Evolutionary conservation across 495 filamentous ascomycete genomes (phyloP), one percentile per base, ranked within the genome.

Genomic region (Bryoglossum gracile): DNA sequence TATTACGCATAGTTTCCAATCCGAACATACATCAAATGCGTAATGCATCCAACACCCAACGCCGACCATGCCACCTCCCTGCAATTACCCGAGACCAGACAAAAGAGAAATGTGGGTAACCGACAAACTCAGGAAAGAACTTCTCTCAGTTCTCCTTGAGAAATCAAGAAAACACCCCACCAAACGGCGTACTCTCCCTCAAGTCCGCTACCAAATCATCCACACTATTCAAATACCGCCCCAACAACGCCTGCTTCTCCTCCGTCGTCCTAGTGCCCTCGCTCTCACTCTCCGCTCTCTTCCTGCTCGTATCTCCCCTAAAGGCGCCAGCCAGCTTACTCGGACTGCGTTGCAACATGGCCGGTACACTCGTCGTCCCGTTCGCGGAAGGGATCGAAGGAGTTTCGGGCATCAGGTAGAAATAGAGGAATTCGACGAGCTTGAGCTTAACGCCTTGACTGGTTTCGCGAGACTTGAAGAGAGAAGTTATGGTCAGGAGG

Each of bases 321-420:
- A 78, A 75, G 0, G 71, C 72, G 47, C 70, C 68, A 16, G 72
- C 71, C 14, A 86, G 62, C 67, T 88, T 90, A 57, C 78, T 87
- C 8, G 85, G 84, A 60, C 79, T 87, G 50, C 82, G 71, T 61
- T 84, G 83, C 44, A 83, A 62, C 43, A 78, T 68, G 4, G 71
- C 59, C 2, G 72, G 69, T 13, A 61, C 54, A n/a, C 47, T 52
- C 11, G 18, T 39, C 3, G 53, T 61, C 3, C 43, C 46, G 28
- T 60, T 68, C 28, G 69, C 67, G 46, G 61, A 63, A 40, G 74
- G 60, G 58, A 73, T 69, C 16, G 75, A 74, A 14, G 85, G 80
- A 1, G 76, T 80, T 66, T 97, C 92, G 23, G 90, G 89, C 82
- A 96, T 95, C 40, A 98, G 80, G 65, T 97, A 98, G 67, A 96